phyloP scores from a whole-genome alignment of 805 yeast species.

The Jamesozyma piceae region DNA sequence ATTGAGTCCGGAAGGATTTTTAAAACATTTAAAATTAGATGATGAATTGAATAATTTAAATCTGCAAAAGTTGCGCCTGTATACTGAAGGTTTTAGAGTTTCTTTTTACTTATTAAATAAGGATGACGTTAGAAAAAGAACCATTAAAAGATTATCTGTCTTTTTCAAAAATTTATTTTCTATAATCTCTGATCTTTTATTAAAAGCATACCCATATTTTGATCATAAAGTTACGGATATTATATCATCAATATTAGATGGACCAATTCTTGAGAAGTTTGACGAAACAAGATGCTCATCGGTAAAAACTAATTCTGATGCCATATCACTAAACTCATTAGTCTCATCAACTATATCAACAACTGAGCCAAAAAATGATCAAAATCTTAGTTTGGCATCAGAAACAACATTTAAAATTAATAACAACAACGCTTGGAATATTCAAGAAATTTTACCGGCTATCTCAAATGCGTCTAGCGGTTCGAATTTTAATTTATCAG shows the following conservation, averaged over 20 bases:
- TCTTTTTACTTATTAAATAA: slow-evolving; percentile 19
- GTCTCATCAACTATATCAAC: neutral
- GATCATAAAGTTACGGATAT: slow-evolving; percentile 13
- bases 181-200: slow-evolving; percentile 13
- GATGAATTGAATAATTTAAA: slow-evolving; percentile 8
- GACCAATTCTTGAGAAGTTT: slow-evolving; percentile 9
- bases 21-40: slow-evolving; percentile 18
- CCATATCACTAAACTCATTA: neutral
- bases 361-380: neutral
- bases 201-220: slow-evolving; percentile 15
- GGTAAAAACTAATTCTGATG: neutral
- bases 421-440: slow-evolving; percentile 1
- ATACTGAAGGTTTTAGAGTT: slow-evolving; percentile 29
- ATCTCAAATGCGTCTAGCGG: slow-evolving; percentile 4
- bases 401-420: neutral
- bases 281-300: neutral
- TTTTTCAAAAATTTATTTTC: slow-evolving; percentile 21
- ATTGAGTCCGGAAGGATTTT: slow-evolving; percentile 22
- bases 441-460: slow-evolving; percentile 7
- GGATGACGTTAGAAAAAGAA: slow-evolving; percentile 12
- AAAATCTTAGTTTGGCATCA: neutral
- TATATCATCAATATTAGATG: slow-evolving; percentile 15
- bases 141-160: slow-evolving; percentile 13
- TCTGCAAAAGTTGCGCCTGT: slow-evolving; percentile 19
- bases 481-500: neutral